Base-by-base conservation (phyloP, 75 land plant genomes). In the Adiantum capillusveneris region DNA sequence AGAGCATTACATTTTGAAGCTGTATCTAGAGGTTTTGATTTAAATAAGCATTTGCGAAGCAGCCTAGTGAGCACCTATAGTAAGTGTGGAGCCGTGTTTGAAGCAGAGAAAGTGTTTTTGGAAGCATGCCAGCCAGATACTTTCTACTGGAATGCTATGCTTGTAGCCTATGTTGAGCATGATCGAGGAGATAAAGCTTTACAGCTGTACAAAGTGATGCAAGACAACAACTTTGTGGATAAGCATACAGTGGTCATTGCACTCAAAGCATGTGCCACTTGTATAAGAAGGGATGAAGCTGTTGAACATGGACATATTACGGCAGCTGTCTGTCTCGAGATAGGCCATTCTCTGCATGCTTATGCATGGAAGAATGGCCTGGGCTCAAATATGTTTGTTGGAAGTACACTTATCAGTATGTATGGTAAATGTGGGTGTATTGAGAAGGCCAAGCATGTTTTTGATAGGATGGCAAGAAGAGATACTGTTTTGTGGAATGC, bases 331-430 rank as follows among this genome's bases (percentile, higher is more conserved):
- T 46, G 14, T 21, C 1, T 74, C 0, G 13, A 31, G 11, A 27
- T 25, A 2, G 81, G 66, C 21, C 58, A 57, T 6, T 26, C 31
- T 12, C 16, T 78, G 25, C 85, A 82, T 41, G 50, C 43, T 16
- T 67, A 72, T 1, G 69, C 61, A 7, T 19, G 50, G 50, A 46
- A n/a, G 22, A 46, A 46, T n/a, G 50, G 50, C 17, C 14, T 18
- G 18, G 50, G 6, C 3, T 46, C 50, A n/a, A 46, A 46, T 21
- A 16, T 46, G 5, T 46, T 46, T 16, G 17, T 46, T 6, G 18
- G 21, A 6, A 2, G 18, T 46, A 46, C 60, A 20, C 60, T 58
- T 1, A 36, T 58, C 60, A 30, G 37, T 36, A 31, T 58, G 60
- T 58, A 58, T 36, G 41, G 39, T 29, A 37, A 58, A 43, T 58